These are phyloP conservation scores for Rhodotorula sp. DNA, from an alignment of 1,284 basidiomycete genomes.

Conservation along the genomic window DNA sequence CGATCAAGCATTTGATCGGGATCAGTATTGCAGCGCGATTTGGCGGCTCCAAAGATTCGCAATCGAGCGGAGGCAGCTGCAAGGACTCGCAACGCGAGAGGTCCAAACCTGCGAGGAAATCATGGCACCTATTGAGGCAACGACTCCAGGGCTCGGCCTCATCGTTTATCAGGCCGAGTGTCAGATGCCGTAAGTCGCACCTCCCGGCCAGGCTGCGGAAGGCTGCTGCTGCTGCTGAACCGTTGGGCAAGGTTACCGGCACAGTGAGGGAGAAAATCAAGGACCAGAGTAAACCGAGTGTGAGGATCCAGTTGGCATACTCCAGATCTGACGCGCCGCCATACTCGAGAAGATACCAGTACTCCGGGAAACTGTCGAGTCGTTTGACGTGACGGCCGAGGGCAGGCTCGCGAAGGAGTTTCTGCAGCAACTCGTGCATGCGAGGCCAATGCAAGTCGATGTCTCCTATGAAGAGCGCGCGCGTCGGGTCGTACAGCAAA, in stretches of 20 bases:
- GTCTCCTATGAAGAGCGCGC: not conserved
- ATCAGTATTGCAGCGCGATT: too few species aligned
- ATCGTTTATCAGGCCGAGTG: not conserved
- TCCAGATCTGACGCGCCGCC: not conserved
- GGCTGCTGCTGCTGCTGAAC: too few species aligned
- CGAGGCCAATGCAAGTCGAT: too few species aligned
- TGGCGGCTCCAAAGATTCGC: too few species aligned
- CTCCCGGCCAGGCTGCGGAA: conserved; percentile 26
- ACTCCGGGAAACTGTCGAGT: not conserved
- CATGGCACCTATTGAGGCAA: too few species aligned
- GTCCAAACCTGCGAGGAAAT: too few species aligned
- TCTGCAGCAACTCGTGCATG: not conserved
- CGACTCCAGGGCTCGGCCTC: too few species aligned
- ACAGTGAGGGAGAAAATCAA: too few species aligned
- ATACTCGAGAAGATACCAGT: not conserved
- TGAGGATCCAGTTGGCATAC: not conserved
- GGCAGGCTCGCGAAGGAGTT: not conserved
- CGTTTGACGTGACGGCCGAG: not conserved
- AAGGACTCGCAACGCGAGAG: too few species aligned
- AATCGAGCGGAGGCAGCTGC: too few species aligned
- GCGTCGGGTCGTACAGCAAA: not conserved
- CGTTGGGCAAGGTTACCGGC: not conserved
- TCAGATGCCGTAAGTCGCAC: not conserved
- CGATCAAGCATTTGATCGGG: too few species aligned
- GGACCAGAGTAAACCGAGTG: not conserved